Percentiles rank a stretch among this genome's conserved stretches.
These are phyloP conservation scores for Claviceps capensis DNA, from an alignment of 2,329 filamentous ascomycete genomes.

Conservation along the genomic window DNA sequence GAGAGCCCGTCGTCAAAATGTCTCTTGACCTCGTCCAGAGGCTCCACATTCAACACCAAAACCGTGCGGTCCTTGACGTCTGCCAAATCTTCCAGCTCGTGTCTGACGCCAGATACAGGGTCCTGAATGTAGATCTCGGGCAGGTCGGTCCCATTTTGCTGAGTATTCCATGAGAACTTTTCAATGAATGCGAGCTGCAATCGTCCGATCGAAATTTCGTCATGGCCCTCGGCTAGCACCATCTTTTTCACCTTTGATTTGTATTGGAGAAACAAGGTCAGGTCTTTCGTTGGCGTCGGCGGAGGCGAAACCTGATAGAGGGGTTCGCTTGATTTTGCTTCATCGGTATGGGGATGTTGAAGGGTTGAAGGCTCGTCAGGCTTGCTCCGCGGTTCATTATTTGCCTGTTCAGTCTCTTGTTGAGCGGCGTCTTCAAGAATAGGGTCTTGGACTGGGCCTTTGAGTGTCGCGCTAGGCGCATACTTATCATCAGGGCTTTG, in stretches of 20 bases:
- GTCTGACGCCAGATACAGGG: conserved; percentile 84
- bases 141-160: conserved; percentile 80
- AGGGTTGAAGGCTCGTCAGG: conserved; percentile 9
- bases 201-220: conserved; percentile 73
- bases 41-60: conserved; percentile 85
- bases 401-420: conserved; percentile 6
- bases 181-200: conserved; percentile 95
- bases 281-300: conserved; percentile 57
- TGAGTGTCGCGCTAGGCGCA: conserved; percentile 42
- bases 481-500: conserved; percentile 55
- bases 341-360: conserved; percentile 18
- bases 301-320: conserved; percentile 52
- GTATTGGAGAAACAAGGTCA: conserved; percentile 91
- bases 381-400: conserved; percentile 9
- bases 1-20: conserved; percentile 90
- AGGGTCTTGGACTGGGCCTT: conserved; percentile 39
- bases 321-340: conserved; percentile 31
- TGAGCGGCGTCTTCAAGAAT: conserved; percentile 10
- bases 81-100: conserved; percentile 83
- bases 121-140: conserved; percentile 98
- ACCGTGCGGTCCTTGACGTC: conserved; percentile 94
- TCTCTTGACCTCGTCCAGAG: conserved; percentile 87
- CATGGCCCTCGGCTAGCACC: conserved; percentile 69
- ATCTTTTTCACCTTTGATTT: conserved; percentile 97
- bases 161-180: conserved; percentile 98